Conservation (phyloP, 768 basidiomycete species). For the Trametes maxima region DNA sequence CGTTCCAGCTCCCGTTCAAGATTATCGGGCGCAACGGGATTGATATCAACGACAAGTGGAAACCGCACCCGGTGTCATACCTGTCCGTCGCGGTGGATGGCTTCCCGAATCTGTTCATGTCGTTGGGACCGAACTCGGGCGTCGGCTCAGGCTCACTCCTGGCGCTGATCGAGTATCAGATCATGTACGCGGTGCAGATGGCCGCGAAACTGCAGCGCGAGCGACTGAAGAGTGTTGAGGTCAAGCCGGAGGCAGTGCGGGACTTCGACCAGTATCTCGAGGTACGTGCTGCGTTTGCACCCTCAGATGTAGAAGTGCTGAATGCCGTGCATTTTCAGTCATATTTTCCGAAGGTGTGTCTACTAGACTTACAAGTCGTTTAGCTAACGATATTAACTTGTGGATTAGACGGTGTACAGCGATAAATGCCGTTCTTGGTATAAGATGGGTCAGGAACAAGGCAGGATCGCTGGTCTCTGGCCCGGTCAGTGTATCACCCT, state of each 20-base stretch:
- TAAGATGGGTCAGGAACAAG: slow-evolving; percentile 57
- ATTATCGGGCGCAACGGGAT: slow-evolving; percentile 57
- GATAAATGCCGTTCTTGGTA: slow-evolving; percentile 65
- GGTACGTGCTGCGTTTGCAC: slow-evolving; percentile 34
- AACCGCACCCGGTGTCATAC: slow-evolving; percentile 59
- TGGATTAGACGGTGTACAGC: slow-evolving; percentile 54
- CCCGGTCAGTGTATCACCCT: slow-evolving; percentile 43
- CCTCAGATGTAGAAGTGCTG: not conserved
- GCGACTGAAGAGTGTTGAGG: slow-evolving; percentile 61
- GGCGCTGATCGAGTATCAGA: slow-evolving; percentile 54
- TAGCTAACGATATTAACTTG: not conserved
- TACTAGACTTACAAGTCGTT: not conserved
- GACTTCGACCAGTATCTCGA: slow-evolving; percentile 66
- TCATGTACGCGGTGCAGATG: slow-evolving; percentile 57
- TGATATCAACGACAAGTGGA: slow-evolving; percentile 55
- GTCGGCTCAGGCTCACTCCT: slow-evolving; percentile 60
- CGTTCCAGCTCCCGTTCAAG: slow-evolving; percentile 49
- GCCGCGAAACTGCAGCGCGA: slow-evolving; percentile 65
- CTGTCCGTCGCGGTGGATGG: slow-evolving; percentile 59
- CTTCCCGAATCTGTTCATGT: slow-evolving; percentile 71
- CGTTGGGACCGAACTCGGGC: slow-evolving; percentile 57
- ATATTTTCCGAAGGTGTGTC: slow-evolving; percentile 48
- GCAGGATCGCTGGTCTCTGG: slow-evolving; percentile 59
- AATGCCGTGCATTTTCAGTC: slow-evolving; percentile 33
- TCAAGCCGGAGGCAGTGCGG: slow-evolving; percentile 57